Evolutionary conservation across 2,329 filamentous ascomycete species (phyloP), one percentile per base, ranked within the genome.

Genomic region (Paracorniculantispora psalliotae): DNA sequence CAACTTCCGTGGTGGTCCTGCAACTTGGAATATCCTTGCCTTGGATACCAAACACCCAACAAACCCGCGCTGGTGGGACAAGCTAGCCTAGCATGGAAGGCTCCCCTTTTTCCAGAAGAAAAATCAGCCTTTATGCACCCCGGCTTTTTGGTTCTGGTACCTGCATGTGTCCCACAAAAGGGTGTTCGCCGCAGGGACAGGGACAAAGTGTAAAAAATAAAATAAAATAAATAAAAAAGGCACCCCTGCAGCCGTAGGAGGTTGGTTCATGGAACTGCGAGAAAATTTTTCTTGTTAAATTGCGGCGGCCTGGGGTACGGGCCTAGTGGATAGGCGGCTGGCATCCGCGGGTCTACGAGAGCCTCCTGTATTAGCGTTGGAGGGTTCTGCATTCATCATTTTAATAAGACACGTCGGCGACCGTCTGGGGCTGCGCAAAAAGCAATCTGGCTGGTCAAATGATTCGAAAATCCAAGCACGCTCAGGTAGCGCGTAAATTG

Each of bases 221-320:
- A 30, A 12, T 13, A 4, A n/a, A 2, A 39, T 26, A 57, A 17
- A 5, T 25, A 26, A 51, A n/a, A 21, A 8, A 46, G 9, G 28
- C 30, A 39, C 55, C 37, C 47, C 47, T 35, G 39, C 25, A 26
- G n/a, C 26, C 10, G 2, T 28, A n/a, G 46, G 39, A 54, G 39
- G 51, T 33, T 44, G 51, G 39, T 26, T 15, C 25, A 52, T 26
- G 37, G 39, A 15, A 44, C 26, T 17, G 44, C 23, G 48, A 43
- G 48, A 44, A 60, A 57, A 60, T 5, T 57, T 60, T 60, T 60
- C 52, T 59, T 65, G 65, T 68, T 62, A 70, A 68, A 71, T 71
- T 69, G 55, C 55, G 37, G 46, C 55, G 19, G 37, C 55, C 55
- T 43, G 55, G 55, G 47, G 46, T 49, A 50, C 13, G 55, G 46